Percentiles rank a stretch among this genome's conserved stretches.
phyloP scores from a whole-genome alignment of 257 asterid genomes.

The Forsythia viridissima region DNA sequence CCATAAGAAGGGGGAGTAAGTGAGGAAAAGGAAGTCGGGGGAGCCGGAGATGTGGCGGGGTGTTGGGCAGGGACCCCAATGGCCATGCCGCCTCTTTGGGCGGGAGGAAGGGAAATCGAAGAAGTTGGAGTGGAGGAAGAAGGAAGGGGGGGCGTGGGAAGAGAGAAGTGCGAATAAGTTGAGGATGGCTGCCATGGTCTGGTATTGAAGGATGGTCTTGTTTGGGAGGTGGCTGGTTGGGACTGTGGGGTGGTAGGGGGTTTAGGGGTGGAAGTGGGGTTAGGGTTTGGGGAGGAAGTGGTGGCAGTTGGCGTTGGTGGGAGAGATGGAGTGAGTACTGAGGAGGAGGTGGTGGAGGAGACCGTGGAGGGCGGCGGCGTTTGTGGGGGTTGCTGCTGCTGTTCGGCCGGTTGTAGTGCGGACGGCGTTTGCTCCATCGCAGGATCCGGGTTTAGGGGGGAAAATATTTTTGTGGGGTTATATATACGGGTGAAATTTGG shows the following conservation, averaged over 20 bases:
- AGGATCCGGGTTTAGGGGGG: background rate
- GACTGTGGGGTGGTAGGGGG: conserved; percentile 33
- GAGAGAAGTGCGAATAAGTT: conserved; percentile 54
- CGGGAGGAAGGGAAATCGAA: conserved; percentile 42
- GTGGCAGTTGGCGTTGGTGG: conserved; percentile 31
- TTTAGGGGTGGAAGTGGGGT: conserved; percentile 33
- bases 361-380: conserved; percentile 28
- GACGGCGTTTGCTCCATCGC: conserved; percentile 55
- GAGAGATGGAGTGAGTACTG: conserved; percentile 21
- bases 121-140: conserved; percentile 48
- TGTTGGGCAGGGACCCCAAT: conserved; percentile 82
- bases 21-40: conserved; percentile 62
- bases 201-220: conserved; percentile 51
- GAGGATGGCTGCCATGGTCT: conserved; percentile 62
- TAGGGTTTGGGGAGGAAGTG: conserved; percentile 34
- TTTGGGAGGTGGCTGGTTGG: conserved; percentile 37
- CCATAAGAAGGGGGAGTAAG: conserved; percentile 56
- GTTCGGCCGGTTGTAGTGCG: conserved; percentile 46
- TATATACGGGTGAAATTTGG: too few species aligned
- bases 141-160: conserved; percentile 63
- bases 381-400: conserved; percentile 32
- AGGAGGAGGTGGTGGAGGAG: conserved; percentile 15
- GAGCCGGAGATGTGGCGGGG: conserved; percentile 51
- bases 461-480: background rate
- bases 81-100: conserved; percentile 71